Base-by-base conservation (phyloP, 805 yeast species). In the Saccharomyces paradoxus region DNA sequence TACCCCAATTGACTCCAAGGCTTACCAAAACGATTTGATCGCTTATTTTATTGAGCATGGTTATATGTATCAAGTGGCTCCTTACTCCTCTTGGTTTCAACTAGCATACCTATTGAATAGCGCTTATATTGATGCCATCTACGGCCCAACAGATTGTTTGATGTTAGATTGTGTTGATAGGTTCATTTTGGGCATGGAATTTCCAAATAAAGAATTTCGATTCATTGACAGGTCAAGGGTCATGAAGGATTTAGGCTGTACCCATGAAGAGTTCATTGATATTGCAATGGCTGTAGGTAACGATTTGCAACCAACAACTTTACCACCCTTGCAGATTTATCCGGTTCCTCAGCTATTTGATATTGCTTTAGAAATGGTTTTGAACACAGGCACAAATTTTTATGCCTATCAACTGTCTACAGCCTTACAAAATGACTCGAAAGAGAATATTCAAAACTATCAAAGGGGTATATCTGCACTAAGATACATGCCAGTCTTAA, bases 61-160 rank as follows among this genome's bases (percentile, higher is more conserved):
- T 2, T 71, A 88, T 12, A 86, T 84, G 55, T 91, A 79, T 65
- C 70, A 89, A 54, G 81, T 90, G 12, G 86, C 96, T 37, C 98
- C 98, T 4, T 90, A 83, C 65, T 77, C 83, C 48, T 82, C 97
- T 0, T 83, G 89, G 71, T 79, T 84, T 46, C 97, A 92, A 70
- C 75, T 94, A 62, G 81, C 87, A 6, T 89, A 89, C 63, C 71
- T 92, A 62, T 77, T 78, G 57, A 78, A 78, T 48, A 74, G 74
- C 50, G 76, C 74, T 0, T 71, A 75, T 49, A 79, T 92, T 51
- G 90, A 91, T 67, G 83, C 86, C 4, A 81, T 91, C 41, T 87
- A 83, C 69, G 96, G 96, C 0, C 84, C 96, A 7, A 84, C 90
- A 1, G 98, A 94, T 62, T 77, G 83, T 41, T 72, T 91, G 48